Base-by-base conservation (phyloP, 2,329 filamentous ascomycete genomes). In the Drechslerella coelobrocha region DNA sequence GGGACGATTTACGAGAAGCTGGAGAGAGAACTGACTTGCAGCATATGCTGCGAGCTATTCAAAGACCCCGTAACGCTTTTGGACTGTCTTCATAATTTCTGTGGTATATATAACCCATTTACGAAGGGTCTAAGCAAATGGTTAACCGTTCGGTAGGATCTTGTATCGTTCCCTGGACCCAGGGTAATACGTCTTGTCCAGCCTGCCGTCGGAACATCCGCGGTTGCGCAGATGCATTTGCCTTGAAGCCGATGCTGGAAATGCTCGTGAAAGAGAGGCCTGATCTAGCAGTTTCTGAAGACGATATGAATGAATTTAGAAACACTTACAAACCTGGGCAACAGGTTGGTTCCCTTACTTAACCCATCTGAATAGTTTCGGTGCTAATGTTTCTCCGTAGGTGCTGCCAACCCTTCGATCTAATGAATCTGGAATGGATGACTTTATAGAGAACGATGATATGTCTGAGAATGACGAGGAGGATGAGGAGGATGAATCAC, bases 1-100 rank as follows among this genome's bases (percentile, higher is more conserved):
- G 66, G 63, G 39, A 71, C 66, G 7, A 71, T 71, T 17, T 71
- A 71, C 29, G 53, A 63, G 9, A 71, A 71, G 24, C 29, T 72
- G 21, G 69, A 72, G 45, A 45, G 69, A 29, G 71, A 73, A 29
- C 56, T 73, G 24, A 65, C 60, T 3, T 69, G 63, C 29, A 71
- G 59, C 19, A 97, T 99, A 77, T 99, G 93, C 83, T 96, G 92
- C 76, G 93, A 97, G 79, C 85, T 96, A 73, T 87, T 96, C 73
- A 95, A 91, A 81, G 90, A 94, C 79, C 92, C 92, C 41, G 84
- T 96, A 73, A 96, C 92, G 23, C 86, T 96, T 50, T 89, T 96
- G 78, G 90, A 96, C 81, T 96, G 92, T 78, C 85, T 96, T 41
- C 92, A 96, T 80, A 97, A 93, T 53, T 97, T 95, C 79, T 97